Percentiles rank a stretch among this genome's conserved stretches.
Evolutionary conservation across 2,329 filamentous ascomycete genomes (phyloP).

Genomic region (Aspergillus pseudoterreus): DNA sequence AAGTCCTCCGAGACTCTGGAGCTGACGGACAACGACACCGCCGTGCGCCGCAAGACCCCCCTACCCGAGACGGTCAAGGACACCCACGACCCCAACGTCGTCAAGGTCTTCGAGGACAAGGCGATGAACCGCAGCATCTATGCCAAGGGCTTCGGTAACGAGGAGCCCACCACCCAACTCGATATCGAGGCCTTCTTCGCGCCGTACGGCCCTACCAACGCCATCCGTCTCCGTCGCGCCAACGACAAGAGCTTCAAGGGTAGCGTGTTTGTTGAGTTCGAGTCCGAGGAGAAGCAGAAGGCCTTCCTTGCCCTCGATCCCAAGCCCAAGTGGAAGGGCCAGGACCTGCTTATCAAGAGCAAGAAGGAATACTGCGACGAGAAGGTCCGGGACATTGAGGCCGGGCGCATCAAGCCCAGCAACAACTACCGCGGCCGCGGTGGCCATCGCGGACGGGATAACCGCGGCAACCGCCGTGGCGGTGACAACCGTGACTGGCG

Average conservation of each 20-base stretch:
- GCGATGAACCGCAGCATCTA: conserved; percentile 76
- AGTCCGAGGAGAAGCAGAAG: conserved; percentile 70
- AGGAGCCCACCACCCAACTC: conserved; percentile 80
- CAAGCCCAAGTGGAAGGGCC: conserved; percentile 77
- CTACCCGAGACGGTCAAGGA: conserved; percentile 51
- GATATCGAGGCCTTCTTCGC: conserved; percentile 91
- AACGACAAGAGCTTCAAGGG: conserved; percentile 80
- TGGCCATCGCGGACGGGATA: conserved; percentile 43
- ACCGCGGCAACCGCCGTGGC: conserved; percentile 38
- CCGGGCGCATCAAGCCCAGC: conserved; percentile 64
- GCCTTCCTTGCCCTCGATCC: conserved; percentile 77
- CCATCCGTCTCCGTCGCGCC: conserved; percentile 80
- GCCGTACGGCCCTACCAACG: conserved; percentile 72
- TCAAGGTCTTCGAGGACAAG: conserved; percentile 59
- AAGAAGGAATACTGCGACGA: conserved; percentile 85
- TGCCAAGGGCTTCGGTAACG: conserved; percentile 88
- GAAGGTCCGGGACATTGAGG: conserved; percentile 68
- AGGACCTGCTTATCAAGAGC: conserved; percentile 75
- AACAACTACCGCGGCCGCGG: conserved; percentile 30
- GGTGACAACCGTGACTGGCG: conserved; percentile 39
- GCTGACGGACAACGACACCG: conserved; percentile 69
- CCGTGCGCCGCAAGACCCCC: conserved; percentile 71
- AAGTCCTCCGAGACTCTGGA: conserved; percentile 71
- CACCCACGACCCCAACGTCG: conserved; percentile 53
- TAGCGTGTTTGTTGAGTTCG: conserved; percentile 93